phyloP scores from a whole-genome alignment of 2,329 filamentous ascomycete species.

The Xylariaceae sp. region DNA sequence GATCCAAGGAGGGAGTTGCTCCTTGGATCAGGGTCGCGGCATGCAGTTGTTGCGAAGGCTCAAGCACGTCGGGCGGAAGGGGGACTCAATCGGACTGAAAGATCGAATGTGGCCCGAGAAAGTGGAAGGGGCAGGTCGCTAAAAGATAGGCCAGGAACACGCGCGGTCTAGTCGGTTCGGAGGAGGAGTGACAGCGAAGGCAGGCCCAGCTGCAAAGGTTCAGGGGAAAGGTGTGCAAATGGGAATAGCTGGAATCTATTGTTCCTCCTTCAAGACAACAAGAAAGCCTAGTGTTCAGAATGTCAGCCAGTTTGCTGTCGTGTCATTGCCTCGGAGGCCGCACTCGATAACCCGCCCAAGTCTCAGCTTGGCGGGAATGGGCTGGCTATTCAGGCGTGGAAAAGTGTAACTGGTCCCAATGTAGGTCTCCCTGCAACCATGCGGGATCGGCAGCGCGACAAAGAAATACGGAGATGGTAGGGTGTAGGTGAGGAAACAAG shows the following conservation, averaged over 20 bases:
- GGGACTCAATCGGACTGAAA: too few species aligned
- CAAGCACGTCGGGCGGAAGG: not conserved
- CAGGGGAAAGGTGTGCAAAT: not conserved
- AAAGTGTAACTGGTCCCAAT: conserved; percentile 5
- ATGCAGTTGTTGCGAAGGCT: conserved; percentile 18
- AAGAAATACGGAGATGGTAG: too few species aligned
- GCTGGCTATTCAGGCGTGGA: conserved; percentile 14
- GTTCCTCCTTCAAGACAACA: too few species aligned
- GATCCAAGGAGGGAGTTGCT: conserved; percentile 25
- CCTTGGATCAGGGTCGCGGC: conserved; percentile 23
- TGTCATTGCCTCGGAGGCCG: conserved; percentile 10
- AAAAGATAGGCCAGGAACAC: too few species aligned
- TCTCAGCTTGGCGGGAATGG: conserved; percentile 14
- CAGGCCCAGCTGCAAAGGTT: conserved; percentile 10
- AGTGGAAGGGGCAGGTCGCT: too few species aligned
- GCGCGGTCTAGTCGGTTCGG: too few species aligned
- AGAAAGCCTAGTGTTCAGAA: too few species aligned
- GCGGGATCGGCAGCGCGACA: too few species aligned
- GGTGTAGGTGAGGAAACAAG: too few species aligned
- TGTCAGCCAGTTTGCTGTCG: not conserved
- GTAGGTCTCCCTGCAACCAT: too few species aligned
- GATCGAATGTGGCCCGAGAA: too few species aligned
- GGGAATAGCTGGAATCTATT: not conserved
- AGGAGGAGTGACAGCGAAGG: conserved; percentile 1
- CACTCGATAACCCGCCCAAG: conserved; percentile 10